Base-by-base conservation (phyloP, 768 basidiomycete genomes). In the Lentinus brumalis region DNA sequence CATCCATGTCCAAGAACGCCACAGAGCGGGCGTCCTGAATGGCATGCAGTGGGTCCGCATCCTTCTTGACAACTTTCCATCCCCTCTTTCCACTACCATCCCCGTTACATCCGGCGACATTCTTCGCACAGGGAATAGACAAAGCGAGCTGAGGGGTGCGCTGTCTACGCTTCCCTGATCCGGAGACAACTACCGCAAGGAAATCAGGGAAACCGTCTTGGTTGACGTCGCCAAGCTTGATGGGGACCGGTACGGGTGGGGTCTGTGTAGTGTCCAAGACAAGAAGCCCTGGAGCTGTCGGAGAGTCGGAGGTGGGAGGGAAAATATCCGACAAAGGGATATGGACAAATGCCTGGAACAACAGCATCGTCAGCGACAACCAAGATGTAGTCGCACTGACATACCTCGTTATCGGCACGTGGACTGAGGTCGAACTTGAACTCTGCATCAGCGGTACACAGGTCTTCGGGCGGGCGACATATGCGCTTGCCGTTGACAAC, bases 171-270 rank as follows among this genome's bases (percentile, higher is more conserved):
- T 63, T 31, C 65, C 74, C 73, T 30, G 80, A 68, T 5, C 81
- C 82, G 14, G 82, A 71, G 64, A 73, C 84, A 1, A 81, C 69
- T 26, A 87, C 85, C 9, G 86, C 67, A 7, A 97, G 75, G 8
- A 98, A 68, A 67, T 98, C 97, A 0, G 96, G 95, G 75, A 91
- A 98, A 2, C 97, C 97, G 70, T 98, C 96, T 18, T 96, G 79
- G 72, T 98, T 91, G 53, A 84, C 88, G 74, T 99, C 97, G 35
- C 95, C 97, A 0, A 95, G 76, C 62, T 87, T 88, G 50, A 98
- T 73, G 0, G 93, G 81, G 15, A 96, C 74, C 0, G 96, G 94
- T 5, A 96, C 71, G 0, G 86, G 66, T 0, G 92, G 90, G 1
- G 72, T 78, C 67, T 82, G 83, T 0, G 88, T 83, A 4, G 80